Base-by-base conservation (phyloP, 225 moss, liverwort and hornwort species). In the Pleurozium schreberi region DNA sequence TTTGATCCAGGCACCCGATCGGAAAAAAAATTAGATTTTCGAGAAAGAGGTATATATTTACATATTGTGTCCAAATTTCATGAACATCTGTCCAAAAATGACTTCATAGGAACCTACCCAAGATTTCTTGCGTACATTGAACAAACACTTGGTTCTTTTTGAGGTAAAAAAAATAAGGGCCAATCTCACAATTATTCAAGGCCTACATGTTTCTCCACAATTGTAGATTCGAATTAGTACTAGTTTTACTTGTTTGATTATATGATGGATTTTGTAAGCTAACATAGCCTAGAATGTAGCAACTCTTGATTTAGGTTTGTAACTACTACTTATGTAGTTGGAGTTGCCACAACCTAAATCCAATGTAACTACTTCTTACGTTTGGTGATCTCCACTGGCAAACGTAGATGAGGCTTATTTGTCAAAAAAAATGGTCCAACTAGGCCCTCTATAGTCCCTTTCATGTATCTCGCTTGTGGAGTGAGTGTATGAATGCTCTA, bases 191-290 rank as follows among this genome's bases (percentile, higher is more conserved):
- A 43, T 14, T 42, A 11, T 70, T 70, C 1, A 42, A 0, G 3
- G 27, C 3, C 1, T 0, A 27, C 3, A 27, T 43, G 3, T 43
- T 71, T 27, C 3, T 1, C 0, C 3, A 0, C 1, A 10, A 0
- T 5, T 0, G 0, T 27, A 43, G 27, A 28, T 71, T 71, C 17
- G 14, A 16, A 3, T 71, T 5, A 42, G 28, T 71, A 43, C 10
- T 43, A 3, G 3, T 43, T 5, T 16, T 0, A 17, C 0, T 71
- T 43, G 5, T 43, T 14, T 71, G 17, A 0, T 71, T 27, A 27
- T 27, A 27, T 1, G 0, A 0, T 15, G 5, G 17, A 27, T 43
- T 28, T 43, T 3, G 0, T 70, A 2, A 42, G 2, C 25, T n/a
- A 14, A 8, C 8, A 40, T 43, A 10, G 10, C 9, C 7, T 43